Evolutionary conservation across 768 basidiomycete genomes (phyloP), one percentile per base, ranked within the genome.

Genomic region (Dictyophora rubrovolvata): DNA sequence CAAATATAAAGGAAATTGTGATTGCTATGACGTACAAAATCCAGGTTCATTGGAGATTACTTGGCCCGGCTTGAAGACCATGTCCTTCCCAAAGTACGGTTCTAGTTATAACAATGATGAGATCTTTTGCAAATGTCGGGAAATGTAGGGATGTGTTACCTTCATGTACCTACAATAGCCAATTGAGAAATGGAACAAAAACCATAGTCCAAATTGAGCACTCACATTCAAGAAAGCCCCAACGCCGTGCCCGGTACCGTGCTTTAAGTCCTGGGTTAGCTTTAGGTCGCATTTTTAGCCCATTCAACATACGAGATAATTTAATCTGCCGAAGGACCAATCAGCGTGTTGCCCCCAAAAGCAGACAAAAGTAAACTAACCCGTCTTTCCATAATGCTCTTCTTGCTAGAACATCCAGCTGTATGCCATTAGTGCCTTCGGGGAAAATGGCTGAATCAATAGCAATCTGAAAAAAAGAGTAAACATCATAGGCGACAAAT

Each of bases 21-120:
- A 61, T 59, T 33, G 18, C 55, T 21, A 48, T 34, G n/a, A 79
- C 87, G 69, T 68, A 90, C 87, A 95, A 72, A 84, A 94, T 0
- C 93, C 93, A 51, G 93, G 95, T 72, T 97, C 93, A 66, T 96
- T 94, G 51, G 93, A 93, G 60, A 94, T 83, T 64, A 94, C 84
- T 70, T 96, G 85, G 11, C 96, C 96, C n/a, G 84, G 83, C 21
- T 79, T 76, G 34, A 97, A 78, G 1, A 89, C 79, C 33, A 84
- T 77, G 46, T 75, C 75, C 66, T 78, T 83, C 20, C 82, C 78
- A 72, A 95, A 90, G 46, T 86, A 81, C 12, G 42, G 42, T 12
- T 42, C 42, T 42, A 42, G 12, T 42, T n/a, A 42, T n/a, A n/a
- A 42, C 12, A 9, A 42, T 12, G 42, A 60, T 92, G 83, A 16